Evolutionary conservation across 2,329 filamentous ascomycete species (phyloP), one percentile per base, ranked within the genome.

Genomic region (Fusarium torulosum): DNA sequence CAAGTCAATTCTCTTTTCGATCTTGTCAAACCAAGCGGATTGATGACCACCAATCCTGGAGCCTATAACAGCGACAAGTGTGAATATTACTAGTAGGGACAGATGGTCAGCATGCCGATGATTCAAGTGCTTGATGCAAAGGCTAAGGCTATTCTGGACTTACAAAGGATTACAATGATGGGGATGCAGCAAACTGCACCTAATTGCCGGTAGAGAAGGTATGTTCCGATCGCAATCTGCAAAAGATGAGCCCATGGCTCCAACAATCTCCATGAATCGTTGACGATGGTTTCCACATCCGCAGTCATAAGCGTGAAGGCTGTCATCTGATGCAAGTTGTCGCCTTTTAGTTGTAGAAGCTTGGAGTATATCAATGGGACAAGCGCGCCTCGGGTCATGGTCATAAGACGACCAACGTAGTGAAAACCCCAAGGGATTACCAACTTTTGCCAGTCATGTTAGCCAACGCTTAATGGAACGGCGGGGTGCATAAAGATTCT

Each of bases 381-480:
- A 13, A 52, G 37, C 20, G 49, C 49, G 9, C 49, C 49, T 33
- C 49, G 37, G 11, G 49, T 21, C 49, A 33, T 52, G 19, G 20
- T 31, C 49, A 52, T 52, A 7, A 52, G 38, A 11, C 49, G 49
- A 23, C 49, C 20, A n/a, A 17, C 21, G 15, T 52, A 53, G 21
- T 53, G 50, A 6, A 53, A 53, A 2, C 50, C 50, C 50, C 50
- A 53, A 9, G 50, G 50, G 11, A 53, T 53, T 5, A 53, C 29
- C 29, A 53, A 25, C 50, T 53, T 44, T 15, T 3, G 7, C 14
- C 15, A 9, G n/a, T n/a, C 6, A 2, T 37, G 31, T 47, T 40
- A 23, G 23, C 23, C 23, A 23, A 23, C 6, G 23, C 23, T 23
- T 7, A 23, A 23, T 23, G 23, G 23, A 23, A 23, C 23, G 23